phyloP scores from a whole-genome alignment of 2,329 filamentous ascomycete species.

The Fusarium sp. region DNA sequence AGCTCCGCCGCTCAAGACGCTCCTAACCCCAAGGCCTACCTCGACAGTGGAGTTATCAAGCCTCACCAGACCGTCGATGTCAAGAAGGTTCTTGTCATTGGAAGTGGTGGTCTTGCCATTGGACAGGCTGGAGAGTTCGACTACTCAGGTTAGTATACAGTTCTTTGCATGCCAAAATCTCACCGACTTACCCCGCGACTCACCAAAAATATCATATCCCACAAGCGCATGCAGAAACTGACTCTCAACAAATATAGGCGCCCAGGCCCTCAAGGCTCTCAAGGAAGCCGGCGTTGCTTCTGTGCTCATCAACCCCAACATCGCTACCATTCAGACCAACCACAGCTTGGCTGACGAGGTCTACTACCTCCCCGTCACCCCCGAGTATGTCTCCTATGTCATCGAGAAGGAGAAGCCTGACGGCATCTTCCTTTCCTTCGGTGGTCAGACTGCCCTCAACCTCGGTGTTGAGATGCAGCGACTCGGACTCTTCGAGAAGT shows the following conservation, averaged over 20 bases:
- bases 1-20: constrained; percentile 69
- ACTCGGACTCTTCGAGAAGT: constrained; percentile 93
- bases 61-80: constrained; percentile 84
- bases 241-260: constrained; percentile 66
- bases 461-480: constrained; percentile 97
- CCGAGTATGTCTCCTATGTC: constrained; percentile 97
- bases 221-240: constrained; percentile 28
- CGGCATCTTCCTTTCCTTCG: constrained; percentile 96
- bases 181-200: constrained; percentile 27
- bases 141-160: constrained; percentile 82
- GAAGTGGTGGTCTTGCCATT: constrained; percentile 94
- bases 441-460: constrained; percentile 96
- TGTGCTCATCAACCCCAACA: constrained; percentile 97
- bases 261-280: constrained; percentile 94
- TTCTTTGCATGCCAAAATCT: constrained; percentile 10
- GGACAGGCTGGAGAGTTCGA: constrained; percentile 98
- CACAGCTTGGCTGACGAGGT: constrained; percentile 96
- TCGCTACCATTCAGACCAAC: constrained; percentile 97
- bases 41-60: constrained; percentile 88
- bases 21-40: constrained; percentile 85
- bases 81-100: constrained; percentile 97
- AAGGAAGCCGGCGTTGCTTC: constrained; percentile 94
- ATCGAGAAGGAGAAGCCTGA: constrained; percentile 96
- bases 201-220: constrained; percentile 2
- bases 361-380: constrained; percentile 97